A percentile compares a stretch with the other conserved stretches of the same genome.
Evolutionary conservation across 1,284 basidiomycete genomes (phyloP).

Genomic region (Trametes polyzona): DNA sequence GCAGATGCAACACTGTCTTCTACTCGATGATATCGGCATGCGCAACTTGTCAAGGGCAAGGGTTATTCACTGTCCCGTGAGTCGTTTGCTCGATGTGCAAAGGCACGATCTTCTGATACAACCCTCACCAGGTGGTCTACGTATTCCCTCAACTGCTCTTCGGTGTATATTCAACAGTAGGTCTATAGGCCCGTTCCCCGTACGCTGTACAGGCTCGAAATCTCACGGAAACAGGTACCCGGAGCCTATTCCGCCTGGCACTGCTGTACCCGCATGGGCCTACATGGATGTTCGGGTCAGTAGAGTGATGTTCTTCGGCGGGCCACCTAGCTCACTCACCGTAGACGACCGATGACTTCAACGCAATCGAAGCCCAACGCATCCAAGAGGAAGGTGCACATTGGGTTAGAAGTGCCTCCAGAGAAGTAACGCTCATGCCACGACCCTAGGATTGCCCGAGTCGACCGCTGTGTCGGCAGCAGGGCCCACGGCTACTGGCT

Average conservation of each 20-base stretch:
- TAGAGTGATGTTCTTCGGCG: not conserved
- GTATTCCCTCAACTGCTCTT: constrained; percentile 14
- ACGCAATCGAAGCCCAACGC: not conserved
- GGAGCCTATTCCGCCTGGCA: not conserved
- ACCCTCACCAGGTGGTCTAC: constrained; percentile 9
- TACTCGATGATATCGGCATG: constrained; percentile 18
- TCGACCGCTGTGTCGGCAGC: not conserved
- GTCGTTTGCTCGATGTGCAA: no score
- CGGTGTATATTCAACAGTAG: not conserved
- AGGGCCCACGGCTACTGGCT: not conserved
- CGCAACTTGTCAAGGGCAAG: constrained; percentile 19
- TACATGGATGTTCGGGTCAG: constrained; percentile 1
- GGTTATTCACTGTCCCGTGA: constrained; percentile 3
- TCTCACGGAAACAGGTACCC: not conserved
- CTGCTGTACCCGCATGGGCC: constrained; percentile 4
- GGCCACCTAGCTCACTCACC: no score
- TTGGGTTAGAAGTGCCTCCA: not conserved
- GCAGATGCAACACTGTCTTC: constrained; percentile 20
- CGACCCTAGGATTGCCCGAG: not conserved
- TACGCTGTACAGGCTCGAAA: not conserved
- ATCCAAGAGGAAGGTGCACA: not conserved
- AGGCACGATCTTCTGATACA: no score
- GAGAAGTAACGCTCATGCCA: not conserved
- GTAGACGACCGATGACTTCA: not conserved
- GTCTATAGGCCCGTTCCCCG: not conserved